Evolutionary conservation across 495 filamentous ascomycete species (phyloP), one percentile per base, ranked within the genome.

Genomic region (Aspergillus homomorphus): DNA sequence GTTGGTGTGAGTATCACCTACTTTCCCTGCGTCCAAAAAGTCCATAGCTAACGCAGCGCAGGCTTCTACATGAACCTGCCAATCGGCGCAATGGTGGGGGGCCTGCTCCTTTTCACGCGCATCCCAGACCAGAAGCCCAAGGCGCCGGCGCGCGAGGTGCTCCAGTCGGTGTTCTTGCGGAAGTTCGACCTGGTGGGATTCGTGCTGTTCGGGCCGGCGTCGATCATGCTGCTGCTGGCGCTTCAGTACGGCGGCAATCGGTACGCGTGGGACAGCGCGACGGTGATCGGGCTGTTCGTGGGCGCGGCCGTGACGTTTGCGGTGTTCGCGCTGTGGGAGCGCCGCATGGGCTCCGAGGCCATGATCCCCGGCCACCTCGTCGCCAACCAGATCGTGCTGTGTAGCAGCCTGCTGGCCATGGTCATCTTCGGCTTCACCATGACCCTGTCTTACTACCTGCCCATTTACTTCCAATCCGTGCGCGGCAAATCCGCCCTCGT

Each of bases 31-130:
- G 16, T 52, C 20, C 23, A 42, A 30, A 57, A 38, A 14, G 48
- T 61, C 16, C 44, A 23, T 53, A n/a, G n/a, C 43, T n/a, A n/a
- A 80, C 73, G 51, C n/a, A 44, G n/a, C 9, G 44, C 12, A 62
- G 60, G 85, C 64, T 87, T 87, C 64, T 87, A 84, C 61, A 80
- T 88, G 55, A 89, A 87, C 63, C 74, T 88, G 21, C 84, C 84
- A 0, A 73, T 87, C 44, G 84, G 84, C 15, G 83, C 59, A 4
- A 51, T 84, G 14, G 74, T 78, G 1, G 76, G 69, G 7, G 18
- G 77, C 8, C 61, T 85, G 19, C 52, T 74, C 14, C 42, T 85
- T 18, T 72, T 84, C 57, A 62, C 83, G 57, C 63, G 73, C 5
- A 73, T 84, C 5, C 83, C 85, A 4, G 65, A 78, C 51, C 60